Evolutionary conservation across 768 basidiomycete species (phyloP).

Genomic region (Tephrocybe rancida): DNA sequence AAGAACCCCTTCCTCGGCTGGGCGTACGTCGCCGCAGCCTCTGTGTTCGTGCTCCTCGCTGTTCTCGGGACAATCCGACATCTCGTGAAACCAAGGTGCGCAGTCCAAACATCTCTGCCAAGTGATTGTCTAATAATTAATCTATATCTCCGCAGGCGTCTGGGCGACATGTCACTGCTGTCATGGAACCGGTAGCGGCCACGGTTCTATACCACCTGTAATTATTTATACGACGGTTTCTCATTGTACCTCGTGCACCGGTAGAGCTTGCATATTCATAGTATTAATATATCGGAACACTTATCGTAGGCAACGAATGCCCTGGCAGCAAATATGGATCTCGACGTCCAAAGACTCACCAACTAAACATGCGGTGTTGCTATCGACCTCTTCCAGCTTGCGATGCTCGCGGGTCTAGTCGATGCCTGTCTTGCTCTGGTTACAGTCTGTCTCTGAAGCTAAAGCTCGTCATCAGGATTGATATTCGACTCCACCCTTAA

Average conservation of each 20-base stretch:
- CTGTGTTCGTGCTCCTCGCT: constrained; percentile 86
- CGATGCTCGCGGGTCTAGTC: no score
- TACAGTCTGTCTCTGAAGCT: no score
- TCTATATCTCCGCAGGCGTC: constrained; percentile 48
- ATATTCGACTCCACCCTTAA: no score
- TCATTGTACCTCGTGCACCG: background rate
- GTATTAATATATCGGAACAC: constrained; percentile 6
- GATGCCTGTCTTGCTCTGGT: no score
- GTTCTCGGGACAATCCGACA: constrained; percentile 90
- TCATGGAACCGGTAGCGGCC: constrained; percentile 76
- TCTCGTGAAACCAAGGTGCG: constrained; percentile 87
- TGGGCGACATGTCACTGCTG: constrained; percentile 85
- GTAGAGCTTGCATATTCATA: constrained; percentile 1
- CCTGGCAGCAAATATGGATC: no score
- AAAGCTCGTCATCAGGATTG: no score
- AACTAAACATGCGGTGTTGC: no score
- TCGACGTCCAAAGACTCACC: no score
- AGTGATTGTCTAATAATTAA: background rate
- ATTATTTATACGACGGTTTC: constrained; percentile 13
- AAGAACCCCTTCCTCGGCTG: constrained; percentile 98
- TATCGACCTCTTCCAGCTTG: no score
- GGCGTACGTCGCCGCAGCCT: constrained; percentile 92
- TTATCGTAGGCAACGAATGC: constrained; percentile 4
- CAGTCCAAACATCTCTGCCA: constrained; percentile 6
- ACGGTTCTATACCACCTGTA: constrained; percentile 11